Evolutionary conservation across 371 early-diverging fungal genomes (phyloP).

Genomic region (Apophysomyces variabilis): DNA sequence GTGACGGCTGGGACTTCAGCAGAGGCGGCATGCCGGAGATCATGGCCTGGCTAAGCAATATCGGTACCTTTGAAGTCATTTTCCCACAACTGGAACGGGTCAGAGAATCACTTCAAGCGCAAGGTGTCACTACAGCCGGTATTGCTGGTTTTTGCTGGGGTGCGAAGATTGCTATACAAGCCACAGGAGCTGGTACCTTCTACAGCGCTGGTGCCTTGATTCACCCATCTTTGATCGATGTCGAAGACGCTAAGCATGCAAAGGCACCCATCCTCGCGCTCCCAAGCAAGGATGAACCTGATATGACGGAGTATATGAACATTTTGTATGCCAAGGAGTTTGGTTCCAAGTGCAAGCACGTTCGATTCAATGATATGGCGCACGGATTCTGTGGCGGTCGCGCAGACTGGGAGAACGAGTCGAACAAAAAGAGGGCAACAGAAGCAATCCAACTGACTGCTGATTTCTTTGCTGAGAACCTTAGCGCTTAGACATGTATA

Average conservation of each 20-base stretch:
- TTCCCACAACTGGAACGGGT: conserved; percentile 35
- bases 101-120: conserved; percentile 35
- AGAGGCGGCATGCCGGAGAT: conserved; percentile 29
- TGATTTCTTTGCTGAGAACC: conserved; percentile 50
- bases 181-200: conserved; percentile 39
- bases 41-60: conserved; percentile 28
- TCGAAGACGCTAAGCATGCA: conserved; percentile 38
- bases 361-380: conserved; percentile 57
- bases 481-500: conserved; percentile 3
- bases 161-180: conserved; percentile 49
- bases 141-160: conserved; percentile 72
- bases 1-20: conserved; percentile 36
- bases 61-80: conserved; percentile 38
- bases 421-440: conserved; percentile 52
- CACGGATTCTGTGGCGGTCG: conserved; percentile 78
- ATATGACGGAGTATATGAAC: conserved; percentile 33
- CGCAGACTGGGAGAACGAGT: conserved; percentile 59
- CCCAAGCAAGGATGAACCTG: conserved; percentile 57
- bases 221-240: conserved; percentile 48
- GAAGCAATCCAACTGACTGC: conserved; percentile 57
- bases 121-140: conserved; percentile 43
- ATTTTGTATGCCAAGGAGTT: conserved; percentile 43
- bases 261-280: conserved; percentile 47
- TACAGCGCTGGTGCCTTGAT: conserved; percentile 44
- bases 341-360: conserved; percentile 34